Evolutionary conservation across 2,329 filamentous ascomycete genomes (phyloP), one percentile per base, ranked within the genome.

Genomic region (Truncatella angustata): DNA sequence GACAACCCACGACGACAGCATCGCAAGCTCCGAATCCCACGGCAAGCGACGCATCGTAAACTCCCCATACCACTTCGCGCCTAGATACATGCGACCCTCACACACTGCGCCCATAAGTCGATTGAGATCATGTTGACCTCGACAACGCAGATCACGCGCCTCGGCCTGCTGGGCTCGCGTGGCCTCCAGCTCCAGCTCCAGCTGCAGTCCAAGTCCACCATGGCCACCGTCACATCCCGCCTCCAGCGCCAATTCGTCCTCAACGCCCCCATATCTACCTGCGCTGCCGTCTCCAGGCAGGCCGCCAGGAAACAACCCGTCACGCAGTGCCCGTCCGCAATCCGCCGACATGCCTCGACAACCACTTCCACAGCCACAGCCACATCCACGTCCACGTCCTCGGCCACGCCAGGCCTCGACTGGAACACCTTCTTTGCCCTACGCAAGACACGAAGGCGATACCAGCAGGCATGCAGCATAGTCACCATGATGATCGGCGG

Each of bases 391-490:
- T 14, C 40, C 23, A 16, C 40, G 12, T 21, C 40, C 37, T 52
- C 59, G 12, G 58, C 70, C 10, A 53, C 70, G 16, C 56, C 65
- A 48, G 60, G 65, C 28, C 82, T 92, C 37, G 83, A 91, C 73
- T 97, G 93, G 93, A 87, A 97, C 75, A 85, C 84, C 49, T 97
- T 96, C 78, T 96, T 97, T 78, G 84, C 85, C 67, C 86, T 97
- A 54, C 91, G 93, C 65, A 88, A 91, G 63, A 88, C 86, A 54
- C 89, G 93, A 51, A 87, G 93, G 55, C 84, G 89, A 63, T 88
- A 92, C 75, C 91, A 93, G 67, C 81, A 96, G 34, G 81, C 80
- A 46, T 91, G 91, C 58, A 93, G 89, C 43, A 77, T 91, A 49
- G 68, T 84, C 30, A 83, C 82, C 30, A 86, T 86, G 37, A 58